Conservation (phyloP, 352 stramenopile genomes). For the Plasmopara muralis region DNA sequence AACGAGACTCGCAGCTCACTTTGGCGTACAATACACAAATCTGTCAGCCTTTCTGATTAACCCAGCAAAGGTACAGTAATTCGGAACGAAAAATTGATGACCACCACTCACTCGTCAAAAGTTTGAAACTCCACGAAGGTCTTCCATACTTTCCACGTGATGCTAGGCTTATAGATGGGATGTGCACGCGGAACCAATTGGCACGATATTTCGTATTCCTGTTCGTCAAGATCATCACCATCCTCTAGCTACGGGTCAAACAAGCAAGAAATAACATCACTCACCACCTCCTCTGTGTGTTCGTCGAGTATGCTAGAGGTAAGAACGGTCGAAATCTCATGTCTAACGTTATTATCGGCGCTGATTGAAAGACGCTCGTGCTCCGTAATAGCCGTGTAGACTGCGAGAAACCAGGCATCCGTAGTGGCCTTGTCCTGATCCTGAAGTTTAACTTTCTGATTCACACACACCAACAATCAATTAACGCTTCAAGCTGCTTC, state of each 20-base stretch:
- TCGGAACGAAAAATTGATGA: not conserved
- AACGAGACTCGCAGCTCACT: constrained; percentile 56
- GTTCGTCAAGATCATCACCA: constrained; percentile 7
- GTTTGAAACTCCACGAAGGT: constrained; percentile 53
- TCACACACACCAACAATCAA: constrained; percentile 6
- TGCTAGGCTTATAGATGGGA: constrained; percentile 54
- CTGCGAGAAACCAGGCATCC: constrained; percentile 72
- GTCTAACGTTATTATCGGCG: constrained; percentile 28
- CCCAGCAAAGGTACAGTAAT: constrained; percentile 1
- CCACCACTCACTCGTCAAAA: constrained; percentile 55
- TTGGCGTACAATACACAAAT: constrained; percentile 4
- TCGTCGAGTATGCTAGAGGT: constrained; percentile 52
- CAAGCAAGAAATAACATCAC: constrained; percentile 11
- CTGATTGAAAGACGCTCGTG: constrained; percentile 41
- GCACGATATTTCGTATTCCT: constrained; percentile 73
- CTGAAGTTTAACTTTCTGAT: constrained; percentile 65
- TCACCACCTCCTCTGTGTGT: constrained; percentile 45
- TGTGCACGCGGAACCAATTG: constrained; percentile 49
- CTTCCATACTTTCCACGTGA: constrained; percentile 77
- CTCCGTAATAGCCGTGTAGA: constrained; percentile 71
- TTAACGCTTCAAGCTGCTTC: not conserved
- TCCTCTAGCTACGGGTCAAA: constrained; percentile 5
- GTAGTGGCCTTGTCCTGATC: constrained; percentile 71
- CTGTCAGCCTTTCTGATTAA: not conserved
- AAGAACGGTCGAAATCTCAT: constrained; percentile 47